Evolutionary conservation across 148 eudicot species (phyloP).

Genomic region (Beta vulgaris): DNA sequence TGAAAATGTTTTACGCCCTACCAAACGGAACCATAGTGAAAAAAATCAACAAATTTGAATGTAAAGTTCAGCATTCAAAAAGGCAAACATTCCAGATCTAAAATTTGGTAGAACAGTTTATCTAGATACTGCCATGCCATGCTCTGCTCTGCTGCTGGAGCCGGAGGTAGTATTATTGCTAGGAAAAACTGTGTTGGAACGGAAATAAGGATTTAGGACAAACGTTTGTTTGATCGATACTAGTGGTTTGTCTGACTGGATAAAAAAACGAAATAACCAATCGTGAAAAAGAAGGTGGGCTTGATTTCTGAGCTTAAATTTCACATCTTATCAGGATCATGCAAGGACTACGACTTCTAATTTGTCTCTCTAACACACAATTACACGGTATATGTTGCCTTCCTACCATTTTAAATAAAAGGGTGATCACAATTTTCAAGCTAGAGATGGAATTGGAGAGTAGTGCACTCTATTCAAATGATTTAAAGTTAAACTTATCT

Average conservation of each 20-base stretch:
- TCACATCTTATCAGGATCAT: not conserved
- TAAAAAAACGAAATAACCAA: not conserved
- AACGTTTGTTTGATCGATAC: not conserved
- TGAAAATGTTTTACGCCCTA: no score
- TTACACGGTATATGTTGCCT: not conserved
- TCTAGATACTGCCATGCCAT: no score
- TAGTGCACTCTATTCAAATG: no score
- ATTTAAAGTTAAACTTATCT: no score
- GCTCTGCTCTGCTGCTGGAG: no score
- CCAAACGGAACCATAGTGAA: no score
- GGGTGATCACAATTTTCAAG: not conserved
- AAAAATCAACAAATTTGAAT: no score
- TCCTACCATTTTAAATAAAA: not conserved
- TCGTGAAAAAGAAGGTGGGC: not conserved
- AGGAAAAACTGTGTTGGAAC: not conserved
- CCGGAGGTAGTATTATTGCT: not conserved
- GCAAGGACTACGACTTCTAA: constrained; percentile 11
- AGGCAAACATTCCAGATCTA: no score
- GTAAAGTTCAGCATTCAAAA: no score
- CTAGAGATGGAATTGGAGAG: no score
- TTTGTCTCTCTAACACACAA: not conserved
- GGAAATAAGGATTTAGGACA: not conserved
- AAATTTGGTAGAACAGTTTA: no score
- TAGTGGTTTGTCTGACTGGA: not conserved
- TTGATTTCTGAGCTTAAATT: not conserved